A percentile compares a stretch with the other conserved stretches of the same genome.
Conservation (phyloP, 495 filamentous ascomycete genomes). For the Xylaria curta region DNA sequence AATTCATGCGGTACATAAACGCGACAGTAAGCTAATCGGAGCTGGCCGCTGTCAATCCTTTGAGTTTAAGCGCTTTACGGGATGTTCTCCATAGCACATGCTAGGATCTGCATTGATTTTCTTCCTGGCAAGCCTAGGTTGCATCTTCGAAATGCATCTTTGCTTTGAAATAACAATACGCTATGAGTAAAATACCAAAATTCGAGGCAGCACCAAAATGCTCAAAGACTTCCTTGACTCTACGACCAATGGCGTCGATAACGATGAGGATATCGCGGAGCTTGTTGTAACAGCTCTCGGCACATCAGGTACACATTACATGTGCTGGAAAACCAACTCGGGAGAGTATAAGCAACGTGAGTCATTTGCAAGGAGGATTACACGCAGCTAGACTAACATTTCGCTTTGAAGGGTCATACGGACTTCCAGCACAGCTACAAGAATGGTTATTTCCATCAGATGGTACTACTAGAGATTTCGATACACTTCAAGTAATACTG, state of each 20-base stretch:
- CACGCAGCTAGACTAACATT: neutral
- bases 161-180: neutral
- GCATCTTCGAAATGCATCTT: neutral
- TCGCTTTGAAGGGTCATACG: constrained; percentile 43
- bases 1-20: constrained; percentile 27
- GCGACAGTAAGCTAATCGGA: constrained; percentile 30
- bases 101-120: constrained; percentile 33
- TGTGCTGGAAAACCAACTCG: constrained; percentile 39
- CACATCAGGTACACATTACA: constrained; percentile 37
- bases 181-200: neutral
- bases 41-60: constrained; percentile 17
- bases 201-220: constrained; percentile 26
- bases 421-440: constrained; percentile 44
- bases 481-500: constrained; percentile 49
- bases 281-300: constrained; percentile 39
- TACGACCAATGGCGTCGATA: constrained; percentile 30
- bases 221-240: constrained; percentile 33
- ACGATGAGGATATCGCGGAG: constrained; percentile 36
- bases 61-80: neutral
- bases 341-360: constrained; percentile 40
- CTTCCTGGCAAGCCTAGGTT: neutral
- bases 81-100: constrained; percentile 24
- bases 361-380: neutral
- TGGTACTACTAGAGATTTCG: constrained; percentile 46
- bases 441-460: constrained; percentile 49